These are phyloP conservation scores for Penicillium macrosclerotiorum DNA, from an alignment of 495 filamentous ascomycete species.

Conservation along the genomic window DNA sequence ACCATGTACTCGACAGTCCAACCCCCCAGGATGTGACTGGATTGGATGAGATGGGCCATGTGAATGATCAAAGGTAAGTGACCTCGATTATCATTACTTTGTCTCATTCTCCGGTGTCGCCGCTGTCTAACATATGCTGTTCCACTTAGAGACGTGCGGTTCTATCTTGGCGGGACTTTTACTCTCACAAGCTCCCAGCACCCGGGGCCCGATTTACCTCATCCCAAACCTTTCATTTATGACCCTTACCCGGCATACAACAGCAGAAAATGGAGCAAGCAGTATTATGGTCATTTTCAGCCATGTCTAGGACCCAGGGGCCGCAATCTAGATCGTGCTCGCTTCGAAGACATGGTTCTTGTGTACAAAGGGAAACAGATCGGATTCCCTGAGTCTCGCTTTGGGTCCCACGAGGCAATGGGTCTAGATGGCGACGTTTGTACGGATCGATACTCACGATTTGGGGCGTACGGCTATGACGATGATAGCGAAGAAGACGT, in stretches of 20 bases:
- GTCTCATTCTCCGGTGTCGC: background rate
- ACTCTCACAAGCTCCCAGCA: slow-evolving; percentile 20
- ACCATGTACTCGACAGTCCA: background rate
- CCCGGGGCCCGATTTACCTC: background rate
- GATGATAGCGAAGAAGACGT: slow-evolving; percentile 27
- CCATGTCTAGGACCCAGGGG: slow-evolving; percentile 50
- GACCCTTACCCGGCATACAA: slow-evolving; percentile 54
- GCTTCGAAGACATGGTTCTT: slow-evolving; percentile 43
- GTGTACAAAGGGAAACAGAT: slow-evolving; percentile 40
- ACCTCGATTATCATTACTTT: too few species aligned
- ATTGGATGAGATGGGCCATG: slow-evolving; percentile 15
- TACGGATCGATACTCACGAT: slow-evolving; percentile 55
- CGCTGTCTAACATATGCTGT: background rate
- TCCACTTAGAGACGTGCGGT: slow-evolving; percentile 16
- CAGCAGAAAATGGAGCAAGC: slow-evolving; percentile 37
- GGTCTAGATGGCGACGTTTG: slow-evolving; percentile 46
- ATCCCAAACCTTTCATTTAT: slow-evolving; percentile 36
- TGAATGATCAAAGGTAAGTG: slow-evolving; percentile 18
- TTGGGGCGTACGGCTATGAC: slow-evolving; percentile 49
- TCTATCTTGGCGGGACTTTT: slow-evolving; percentile 28
- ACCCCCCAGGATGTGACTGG: slow-evolving; percentile 16
- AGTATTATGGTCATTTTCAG: slow-evolving; percentile 38
- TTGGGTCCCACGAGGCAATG: slow-evolving; percentile 49
- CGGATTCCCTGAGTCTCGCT: slow-evolving; percentile 39
- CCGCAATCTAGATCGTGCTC: slow-evolving; percentile 38